Evolutionary conservation across 495 filamentous ascomycete genomes (phyloP).

Genomic region (Extremus antarcticus): DNA sequence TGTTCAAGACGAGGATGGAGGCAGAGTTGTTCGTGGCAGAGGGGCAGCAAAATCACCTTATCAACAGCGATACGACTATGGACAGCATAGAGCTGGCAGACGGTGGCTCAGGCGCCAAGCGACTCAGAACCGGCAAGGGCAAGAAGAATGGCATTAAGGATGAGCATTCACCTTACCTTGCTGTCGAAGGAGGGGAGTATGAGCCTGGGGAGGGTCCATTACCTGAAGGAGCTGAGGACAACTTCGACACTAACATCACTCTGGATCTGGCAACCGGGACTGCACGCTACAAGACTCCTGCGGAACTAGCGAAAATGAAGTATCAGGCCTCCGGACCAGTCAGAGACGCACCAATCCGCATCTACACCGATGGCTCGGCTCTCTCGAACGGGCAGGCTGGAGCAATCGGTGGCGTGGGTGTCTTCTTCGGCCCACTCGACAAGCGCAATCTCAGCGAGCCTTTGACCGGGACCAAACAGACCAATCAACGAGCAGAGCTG

Average conservation of each 20-base stretch:
- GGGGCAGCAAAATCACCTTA: conserved; percentile 24
- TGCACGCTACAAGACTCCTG: conserved; percentile 46
- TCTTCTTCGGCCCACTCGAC: conserved; percentile 72
- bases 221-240: conserved; percentile 46
- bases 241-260: conserved; percentile 49
- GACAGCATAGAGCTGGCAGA: conserved; percentile 18
- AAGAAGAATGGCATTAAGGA: conserved; percentile 19
- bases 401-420: conserved; percentile 74
- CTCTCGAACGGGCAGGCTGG: conserved; percentile 62
- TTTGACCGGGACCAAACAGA: conserved; percentile 62
- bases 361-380: conserved; percentile 86
- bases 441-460: conserved; percentile 74
- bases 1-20: conserved; percentile 65
- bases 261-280: conserved; percentile 48
- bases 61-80: conserved; percentile 5
- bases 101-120: conserved; percentile 24
- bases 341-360: conserved; percentile 43
- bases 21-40: conserved; percentile 61
- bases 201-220: conserved; percentile 46
- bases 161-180: background rate
- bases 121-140: conserved; percentile 27
- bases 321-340: conserved; percentile 23
- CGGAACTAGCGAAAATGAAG: conserved; percentile 40
- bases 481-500: conserved; percentile 90
- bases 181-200: conserved; percentile 26